Percentiles rank a stretch among this genome's conserved stretches.
phyloP scores from a whole-genome alignment of 257 asterid genomes.

The Forsythia viridissima region DNA sequence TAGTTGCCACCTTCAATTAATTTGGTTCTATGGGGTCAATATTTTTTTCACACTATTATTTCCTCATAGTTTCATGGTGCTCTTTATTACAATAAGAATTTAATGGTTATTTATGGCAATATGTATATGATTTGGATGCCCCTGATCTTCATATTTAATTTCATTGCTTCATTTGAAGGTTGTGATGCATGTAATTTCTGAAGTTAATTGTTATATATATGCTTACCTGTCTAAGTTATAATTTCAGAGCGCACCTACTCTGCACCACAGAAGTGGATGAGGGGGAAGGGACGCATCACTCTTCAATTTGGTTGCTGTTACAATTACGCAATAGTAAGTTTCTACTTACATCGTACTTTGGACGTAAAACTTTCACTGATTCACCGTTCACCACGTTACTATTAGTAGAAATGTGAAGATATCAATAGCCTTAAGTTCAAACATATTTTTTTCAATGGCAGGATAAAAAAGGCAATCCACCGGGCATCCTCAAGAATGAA shows the following conservation, averaged over 20 bases:
- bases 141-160: not conserved
- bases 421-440: not conserved
- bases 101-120: not conserved
- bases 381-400: not conserved
- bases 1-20: not conserved
- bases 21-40: not conserved
- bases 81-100: not conserved
- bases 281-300: conserved; percentile 84
- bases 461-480: conserved; percentile 83
- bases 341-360: conserved; percentile 17
- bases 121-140: not conserved
- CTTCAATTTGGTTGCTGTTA: conserved; percentile 94
- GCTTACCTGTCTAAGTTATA: conserved; percentile 13
- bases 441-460: conserved; percentile 19
- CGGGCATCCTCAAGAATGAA: conserved; percentile 70
- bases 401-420: not conserved
- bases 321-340: conserved; percentile 66
- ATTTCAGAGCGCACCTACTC: conserved; percentile 68
- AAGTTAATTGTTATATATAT: not conserved
- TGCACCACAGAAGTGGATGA: conserved; percentile 88
- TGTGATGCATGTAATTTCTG: not conserved
- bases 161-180: not conserved
- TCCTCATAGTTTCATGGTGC: not conserved
- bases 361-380: not conserved
- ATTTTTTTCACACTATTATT: not conserved